phyloP scores from a whole-genome alignment of 2,329 filamentous ascomycete species.

The Dothistroma septosporum region DNA sequence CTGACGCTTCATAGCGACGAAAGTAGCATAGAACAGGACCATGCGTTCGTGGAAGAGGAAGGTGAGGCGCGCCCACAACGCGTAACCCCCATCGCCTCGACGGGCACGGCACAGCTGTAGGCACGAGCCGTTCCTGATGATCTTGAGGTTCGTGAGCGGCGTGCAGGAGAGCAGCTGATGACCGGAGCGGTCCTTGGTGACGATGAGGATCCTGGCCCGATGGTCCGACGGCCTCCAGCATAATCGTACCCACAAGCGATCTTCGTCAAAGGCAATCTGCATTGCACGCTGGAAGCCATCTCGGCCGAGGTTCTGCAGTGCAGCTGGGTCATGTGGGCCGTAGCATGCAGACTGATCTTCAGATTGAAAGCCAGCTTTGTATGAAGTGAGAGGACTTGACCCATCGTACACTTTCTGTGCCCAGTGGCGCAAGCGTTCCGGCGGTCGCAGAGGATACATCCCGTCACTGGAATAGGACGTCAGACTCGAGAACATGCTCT shows the following conservation, averaged over 20 bases:
- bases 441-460: conserved; percentile 12
- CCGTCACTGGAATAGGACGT: conserved; percentile 27
- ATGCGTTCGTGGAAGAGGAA: conserved; percentile 55
- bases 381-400: conserved; percentile 37
- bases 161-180: conserved; percentile 47
- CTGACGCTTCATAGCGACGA: conserved; percentile 56
- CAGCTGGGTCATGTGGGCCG: conserved; percentile 18
- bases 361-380: conserved; percentile 25
- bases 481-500: conserved; percentile 36
- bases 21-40: conserved; percentile 55
- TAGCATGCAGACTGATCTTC: conserved; percentile 23
- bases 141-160: conserved; percentile 47
- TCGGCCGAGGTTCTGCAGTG: conserved; percentile 22
- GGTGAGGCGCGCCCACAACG: conserved; percentile 52
- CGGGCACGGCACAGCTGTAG: conserved; percentile 36
- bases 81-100: conserved; percentile 37
- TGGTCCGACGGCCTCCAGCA: conserved; percentile 51
- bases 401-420: conserved; percentile 44
- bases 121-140: conserved; percentile 40
- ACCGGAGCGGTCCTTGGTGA: conserved; percentile 40
- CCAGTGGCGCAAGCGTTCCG: conserved; percentile 38
- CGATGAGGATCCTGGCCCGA: conserved; percentile 53
- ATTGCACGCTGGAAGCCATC: conserved; percentile 42
- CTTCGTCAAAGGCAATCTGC: conserved; percentile 45
- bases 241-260: conserved; percentile 36